Evolutionary conservation across 192 early-diverging fungal species (phyloP), one percentile per base, ranked within the genome.

Genomic region (Linnemannia elongata): DNA sequence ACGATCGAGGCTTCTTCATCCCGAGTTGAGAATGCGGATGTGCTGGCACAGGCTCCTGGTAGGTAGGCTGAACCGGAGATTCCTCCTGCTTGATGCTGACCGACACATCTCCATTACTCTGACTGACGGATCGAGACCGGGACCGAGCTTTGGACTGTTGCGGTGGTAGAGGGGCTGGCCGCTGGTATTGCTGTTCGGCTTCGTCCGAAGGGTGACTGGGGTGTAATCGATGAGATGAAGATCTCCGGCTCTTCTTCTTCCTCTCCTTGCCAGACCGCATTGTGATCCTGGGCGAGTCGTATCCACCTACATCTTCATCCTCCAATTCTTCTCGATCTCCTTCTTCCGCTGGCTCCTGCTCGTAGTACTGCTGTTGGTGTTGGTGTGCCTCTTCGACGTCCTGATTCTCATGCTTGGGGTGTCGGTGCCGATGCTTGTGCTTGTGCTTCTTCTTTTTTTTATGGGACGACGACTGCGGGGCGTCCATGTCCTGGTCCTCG

Each of bases 401-500:
- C 15, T 63, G 9, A 1, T 77, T 68, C 33, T 74, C 77, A 38
- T 84, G 82, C 41, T 75, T 76, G n/a, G 54, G 39, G 24, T 80
- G 82, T 57, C 75, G 66, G 54, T 75, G 72, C 22, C 73, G 79
- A 30, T 85, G 82, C 69, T 84, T 81, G 30, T 86, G 82, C 69
- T 89, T 85, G 55, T 82, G 76, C 63, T 89, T 85, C 38, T 86
- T 85, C 42, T 78, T 82, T 68, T 86, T 85, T 42, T 88, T 80
- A 49, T 80, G 77, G 27, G 69, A 63, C 0, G 83, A 80, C 4
- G 74, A 20, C 6, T 66, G 60, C 3, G 60, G 60, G 13, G 69
- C 38, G 9, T 47, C 63, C 22, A 52, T n/a, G 3, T 80, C 83
- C 39, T 74, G 41, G 15, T 80, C 69, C 20, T 75, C 77, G 20